These are phyloP conservation scores for Entomortierella parvispora DNA, from an alignment of 192 early-diverging fungal species.

Conservation along the genomic window DNA sequence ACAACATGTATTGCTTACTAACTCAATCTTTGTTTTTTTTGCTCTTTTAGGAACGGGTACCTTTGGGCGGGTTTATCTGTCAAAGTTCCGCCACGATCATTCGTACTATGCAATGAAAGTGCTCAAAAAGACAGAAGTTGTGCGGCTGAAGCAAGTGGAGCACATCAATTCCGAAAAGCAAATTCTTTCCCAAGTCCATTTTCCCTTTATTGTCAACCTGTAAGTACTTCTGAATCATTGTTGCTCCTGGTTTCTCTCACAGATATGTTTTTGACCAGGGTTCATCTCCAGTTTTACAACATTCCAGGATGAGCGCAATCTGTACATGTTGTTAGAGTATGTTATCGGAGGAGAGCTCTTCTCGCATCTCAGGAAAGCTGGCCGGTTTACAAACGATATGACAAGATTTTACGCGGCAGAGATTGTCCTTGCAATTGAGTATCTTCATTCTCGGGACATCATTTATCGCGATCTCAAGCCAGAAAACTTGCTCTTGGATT, in stretches of 20 bases:
- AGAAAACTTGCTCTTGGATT: constrained; percentile 87
- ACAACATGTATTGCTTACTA: neutral
- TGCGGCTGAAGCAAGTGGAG: constrained; percentile 86
- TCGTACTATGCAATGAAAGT: constrained; percentile 90
- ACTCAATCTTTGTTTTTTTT: constrained; percentile 1
- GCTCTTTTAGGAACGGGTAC: constrained; percentile 88
- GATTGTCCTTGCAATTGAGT: constrained; percentile 95
- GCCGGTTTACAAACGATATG: constrained; percentile 94
- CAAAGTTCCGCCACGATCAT: constrained; percentile 73
- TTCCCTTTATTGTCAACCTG: constrained; percentile 89
- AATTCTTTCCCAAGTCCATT: constrained; percentile 76
- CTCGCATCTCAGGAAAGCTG: constrained; percentile 91
- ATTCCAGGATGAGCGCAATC: constrained; percentile 92
- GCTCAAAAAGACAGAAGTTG: constrained; percentile 83
- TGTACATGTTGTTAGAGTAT: constrained; percentile 98
- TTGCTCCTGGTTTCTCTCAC: too few relatives aligned
- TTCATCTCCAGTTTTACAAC: constrained; percentile 79
- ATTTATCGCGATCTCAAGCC: constrained; percentile 99
- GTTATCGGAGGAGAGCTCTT: constrained; percentile 97
- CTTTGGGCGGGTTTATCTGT: constrained; percentile 94
- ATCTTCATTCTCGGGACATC: constrained; percentile 92
- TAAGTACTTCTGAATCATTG: constrained; percentile 33
- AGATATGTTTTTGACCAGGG: too few relatives aligned
- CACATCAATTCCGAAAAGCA: constrained; percentile 88
- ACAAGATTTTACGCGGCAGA: constrained; percentile 96